phyloP scores from a whole-genome alignment of 202 grass and related monocot genomes.

The Digitaria exilis region DNA sequence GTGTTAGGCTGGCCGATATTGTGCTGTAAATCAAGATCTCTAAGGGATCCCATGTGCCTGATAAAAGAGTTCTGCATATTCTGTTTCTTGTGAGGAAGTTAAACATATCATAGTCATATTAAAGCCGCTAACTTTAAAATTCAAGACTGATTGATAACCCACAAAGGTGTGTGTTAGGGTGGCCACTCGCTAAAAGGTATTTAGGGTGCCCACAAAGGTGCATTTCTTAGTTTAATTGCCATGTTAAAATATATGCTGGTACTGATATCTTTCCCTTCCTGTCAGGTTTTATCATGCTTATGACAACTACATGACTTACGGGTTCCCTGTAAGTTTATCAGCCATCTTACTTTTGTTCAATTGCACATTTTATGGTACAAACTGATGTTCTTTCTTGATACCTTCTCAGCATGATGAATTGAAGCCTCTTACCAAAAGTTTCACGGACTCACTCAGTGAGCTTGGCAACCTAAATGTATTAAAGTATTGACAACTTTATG shows the following conservation, averaged over 20 bases:
- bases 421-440: constrained; percentile 89
- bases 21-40: no score
- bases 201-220: no score
- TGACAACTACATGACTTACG: constrained; percentile 96
- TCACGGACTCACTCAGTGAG: constrained; percentile 92
- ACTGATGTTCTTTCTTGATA: constrained; percentile 41
- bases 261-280: constrained; percentile 35
- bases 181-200: no score
- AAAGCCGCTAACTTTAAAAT: no score
- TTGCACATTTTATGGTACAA: constrained; percentile 12
- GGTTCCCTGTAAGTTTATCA: constrained; percentile 73
- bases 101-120: no score
- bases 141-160: no score
- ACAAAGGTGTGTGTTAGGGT: no score
- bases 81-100: no score
- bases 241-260: constrained; percentile 8
- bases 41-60: no score
- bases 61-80: no score
- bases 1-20: no score
- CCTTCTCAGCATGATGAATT: constrained; percentile 92
- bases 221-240: no score
- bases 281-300: constrained; percentile 99
- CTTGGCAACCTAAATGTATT: constrained; percentile 98
- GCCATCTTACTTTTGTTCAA: constrained; percentile 16
- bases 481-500: constrained; percentile 52